Evolutionary conservation across 306 rosid species (phyloP).

Genomic region (Inga laurina): DNA sequence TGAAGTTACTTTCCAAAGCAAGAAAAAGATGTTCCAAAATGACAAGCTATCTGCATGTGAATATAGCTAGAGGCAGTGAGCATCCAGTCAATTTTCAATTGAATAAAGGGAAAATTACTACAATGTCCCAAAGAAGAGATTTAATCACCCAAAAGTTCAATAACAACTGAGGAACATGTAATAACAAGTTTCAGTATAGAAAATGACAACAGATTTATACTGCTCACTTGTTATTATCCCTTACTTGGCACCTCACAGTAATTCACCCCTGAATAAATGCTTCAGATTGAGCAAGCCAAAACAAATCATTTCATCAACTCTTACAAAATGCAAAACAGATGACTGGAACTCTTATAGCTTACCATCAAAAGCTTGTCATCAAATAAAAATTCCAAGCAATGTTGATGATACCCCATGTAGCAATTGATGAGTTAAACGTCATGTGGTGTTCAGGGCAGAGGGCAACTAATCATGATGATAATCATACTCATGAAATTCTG

Average conservation of each 20-base stretch:
- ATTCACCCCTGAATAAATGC: background rate
- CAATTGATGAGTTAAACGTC: background rate
- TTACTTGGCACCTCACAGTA: no score
- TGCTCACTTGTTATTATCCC: no score
- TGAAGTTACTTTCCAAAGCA: background rate
- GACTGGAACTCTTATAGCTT: background rate
- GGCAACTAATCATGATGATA: constrained; percentile 57
- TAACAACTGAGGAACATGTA: no score
- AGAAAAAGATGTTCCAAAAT: background rate
- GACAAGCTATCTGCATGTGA: background rate
- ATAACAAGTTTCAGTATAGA: no score
- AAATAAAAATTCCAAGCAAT: background rate
- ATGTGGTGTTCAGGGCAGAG: constrained; percentile 1
- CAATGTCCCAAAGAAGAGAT: no score
- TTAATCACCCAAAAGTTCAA: no score
- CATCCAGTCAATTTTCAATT: background rate
- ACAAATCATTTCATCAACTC: background rate
- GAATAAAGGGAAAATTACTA: background rate
- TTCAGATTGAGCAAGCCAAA: background rate
- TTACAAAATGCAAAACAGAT: background rate
- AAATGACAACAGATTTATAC: no score
- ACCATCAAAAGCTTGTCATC: background rate
- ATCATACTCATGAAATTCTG: constrained; percentile 58
- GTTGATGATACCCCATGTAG: background rate
- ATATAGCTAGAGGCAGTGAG: background rate